Percentiles rank a stretch among this genome's conserved stretches.
phyloP scores from a whole-genome alignment of 2,329 filamentous ascomycete genomes.

The Fusarium protoensiforme region DNA sequence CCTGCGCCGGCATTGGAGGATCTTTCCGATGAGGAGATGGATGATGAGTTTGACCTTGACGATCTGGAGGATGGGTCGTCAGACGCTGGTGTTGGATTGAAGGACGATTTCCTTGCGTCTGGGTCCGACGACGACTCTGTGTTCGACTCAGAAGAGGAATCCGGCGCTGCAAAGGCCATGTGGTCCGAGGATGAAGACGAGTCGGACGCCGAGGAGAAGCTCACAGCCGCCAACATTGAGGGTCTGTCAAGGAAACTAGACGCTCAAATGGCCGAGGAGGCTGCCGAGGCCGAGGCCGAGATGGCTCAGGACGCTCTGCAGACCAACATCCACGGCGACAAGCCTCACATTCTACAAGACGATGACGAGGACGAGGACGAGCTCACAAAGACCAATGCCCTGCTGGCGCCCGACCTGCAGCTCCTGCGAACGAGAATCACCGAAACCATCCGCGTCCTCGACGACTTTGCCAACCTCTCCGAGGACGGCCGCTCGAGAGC shows the following conservation, averaged over 20 bases:
- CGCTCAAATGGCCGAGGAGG: conserved; percentile 78
- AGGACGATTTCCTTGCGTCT: conserved; percentile 70
- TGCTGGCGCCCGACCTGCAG: conserved; percentile 89
- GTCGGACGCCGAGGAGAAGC: conserved; percentile 86
- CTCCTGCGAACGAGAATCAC: conserved; percentile 89
- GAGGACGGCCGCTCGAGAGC: conserved; percentile 84
- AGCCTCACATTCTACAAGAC: conserved; percentile 72
- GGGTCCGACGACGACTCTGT: conserved; percentile 69
- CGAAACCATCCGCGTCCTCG: conserved; percentile 90
- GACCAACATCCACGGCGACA: conserved; percentile 90
- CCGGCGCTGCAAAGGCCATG: conserved; percentile 69
- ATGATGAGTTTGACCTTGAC: conserved; percentile 56
- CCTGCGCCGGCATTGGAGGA: conserved; percentile 58
- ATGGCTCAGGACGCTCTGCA: conserved; percentile 86
- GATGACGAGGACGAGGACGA: conserved; percentile 70
- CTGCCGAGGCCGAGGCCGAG: conserved; percentile 85
- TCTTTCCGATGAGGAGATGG: conserved; percentile 53
- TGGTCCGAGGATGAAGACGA: conserved; percentile 97
- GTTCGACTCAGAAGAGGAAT: conserved; percentile 77
- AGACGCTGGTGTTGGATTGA: conserved; percentile 53
- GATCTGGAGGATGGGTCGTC: conserved; percentile 58
- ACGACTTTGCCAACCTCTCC: conserved; percentile 84
- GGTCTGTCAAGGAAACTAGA: conserved; percentile 90
- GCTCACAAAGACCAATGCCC: conserved; percentile 67
- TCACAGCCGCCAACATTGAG: conserved; percentile 96